Evolutionary conservation across 2,329 filamentous ascomycete species (phyloP).

Genomic region (Paecilomyces formosus): DNA sequence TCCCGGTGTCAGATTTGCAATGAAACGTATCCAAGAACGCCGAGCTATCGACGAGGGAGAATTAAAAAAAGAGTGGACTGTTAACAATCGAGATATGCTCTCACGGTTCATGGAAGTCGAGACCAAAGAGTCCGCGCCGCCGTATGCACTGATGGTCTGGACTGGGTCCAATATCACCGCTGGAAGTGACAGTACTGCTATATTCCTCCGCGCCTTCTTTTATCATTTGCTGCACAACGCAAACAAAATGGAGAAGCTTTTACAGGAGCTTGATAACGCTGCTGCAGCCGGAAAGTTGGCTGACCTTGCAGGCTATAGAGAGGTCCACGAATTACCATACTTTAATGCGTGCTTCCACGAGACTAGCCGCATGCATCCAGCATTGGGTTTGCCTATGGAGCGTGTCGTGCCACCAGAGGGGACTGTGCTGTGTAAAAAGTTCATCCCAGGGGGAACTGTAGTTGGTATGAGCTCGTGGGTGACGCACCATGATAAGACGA

Average conservation of each 20-base stretch:
- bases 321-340: not conserved
- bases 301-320: not conserved
- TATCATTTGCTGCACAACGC: slow-evolving; percentile 19
- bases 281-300: too few relatives aligned
- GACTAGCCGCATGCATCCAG: not conserved
- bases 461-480: slow-evolving; percentile 19
- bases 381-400: not conserved
- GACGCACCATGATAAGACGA: slow-evolving; percentile 11
- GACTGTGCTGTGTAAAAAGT: not conserved
- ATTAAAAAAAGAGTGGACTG: too few relatives aligned
- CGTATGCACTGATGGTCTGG: slow-evolving; percentile 18
- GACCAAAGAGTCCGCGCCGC: slow-evolving; percentile 9
- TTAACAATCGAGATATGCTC: slow-evolving; percentile 12
- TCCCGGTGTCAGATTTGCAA: too few relatives aligned
- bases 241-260: not conserved
- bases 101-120: slow-evolving; percentile 3
- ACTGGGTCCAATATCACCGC: slow-evolving; percentile 25
- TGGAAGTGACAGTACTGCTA: slow-evolving; percentile 22
- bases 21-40: too few relatives aligned
- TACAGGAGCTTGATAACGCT: not conserved
- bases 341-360: not conserved
- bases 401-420: not conserved
- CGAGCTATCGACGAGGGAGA: too few relatives aligned
- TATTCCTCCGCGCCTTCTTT: slow-evolving; percentile 18
- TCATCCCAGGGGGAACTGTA: slow-evolving; percentile 12